A percentile compares a stretch with the other conserved stretches of the same genome.
Conservation (phyloP, 1,139 yeast species). For the Diutina ranongensis region DNA sequence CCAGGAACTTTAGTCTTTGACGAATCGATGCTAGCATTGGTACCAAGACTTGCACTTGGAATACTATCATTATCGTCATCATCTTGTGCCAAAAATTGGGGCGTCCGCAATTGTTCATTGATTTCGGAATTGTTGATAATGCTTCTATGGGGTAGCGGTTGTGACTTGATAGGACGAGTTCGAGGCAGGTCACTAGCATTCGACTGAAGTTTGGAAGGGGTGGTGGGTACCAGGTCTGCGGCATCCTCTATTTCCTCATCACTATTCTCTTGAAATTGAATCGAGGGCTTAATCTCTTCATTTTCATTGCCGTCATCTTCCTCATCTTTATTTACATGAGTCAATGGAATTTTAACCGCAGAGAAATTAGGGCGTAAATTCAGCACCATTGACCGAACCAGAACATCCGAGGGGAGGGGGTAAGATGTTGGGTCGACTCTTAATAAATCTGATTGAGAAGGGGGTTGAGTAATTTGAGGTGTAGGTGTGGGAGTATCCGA, state of each 20-base stretch:
- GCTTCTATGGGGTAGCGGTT: constrained; percentile 19
- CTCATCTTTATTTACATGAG: constrained; percentile 39
- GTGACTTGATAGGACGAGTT: not conserved
- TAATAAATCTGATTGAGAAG: too few species aligned
- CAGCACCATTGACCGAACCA: constrained; percentile 23
- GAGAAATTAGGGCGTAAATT: constrained; percentile 59
- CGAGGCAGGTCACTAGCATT: too few species aligned
- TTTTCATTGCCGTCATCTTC: constrained; percentile 22
- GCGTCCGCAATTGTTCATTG: constrained; percentile 25
- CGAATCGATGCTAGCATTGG: not conserved
- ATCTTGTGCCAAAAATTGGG: constrained; percentile 23
- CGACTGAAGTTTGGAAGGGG: too few species aligned
- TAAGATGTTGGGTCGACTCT: not conserved
- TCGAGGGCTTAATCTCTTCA: constrained; percentile 16
- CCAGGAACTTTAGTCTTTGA: constrained; percentile 8
- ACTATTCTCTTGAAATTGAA: constrained; percentile 17
- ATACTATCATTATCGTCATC: constrained; percentile 14
- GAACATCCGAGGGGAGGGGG: constrained; percentile 10
- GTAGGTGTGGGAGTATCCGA: not conserved
- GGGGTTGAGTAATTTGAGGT: not conserved
- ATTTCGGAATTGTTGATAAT: constrained; percentile 29
- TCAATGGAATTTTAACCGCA: constrained; percentile 64
- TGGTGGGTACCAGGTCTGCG: not conserved
- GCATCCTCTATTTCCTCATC: constrained; percentile 9
- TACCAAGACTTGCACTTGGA: constrained; percentile 5